Evolutionary conservation across 371 early-diverging fungal genomes (phyloP).

Genomic region (Rhizomucor pusillus): DNA sequence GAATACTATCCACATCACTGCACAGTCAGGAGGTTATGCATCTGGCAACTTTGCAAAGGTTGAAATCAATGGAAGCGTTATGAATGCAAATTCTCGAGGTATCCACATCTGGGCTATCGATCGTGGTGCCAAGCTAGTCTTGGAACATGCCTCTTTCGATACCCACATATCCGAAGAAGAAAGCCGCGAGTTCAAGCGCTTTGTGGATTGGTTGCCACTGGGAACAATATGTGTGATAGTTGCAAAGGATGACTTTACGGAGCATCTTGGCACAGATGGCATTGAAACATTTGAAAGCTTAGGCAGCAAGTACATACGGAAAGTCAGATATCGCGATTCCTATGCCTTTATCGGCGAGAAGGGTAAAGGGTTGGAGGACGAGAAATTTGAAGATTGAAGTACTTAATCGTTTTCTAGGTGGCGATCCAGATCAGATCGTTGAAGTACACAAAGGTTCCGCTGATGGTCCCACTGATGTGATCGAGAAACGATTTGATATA

Average conservation of each 20-base stretch:
- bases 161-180: slow-evolving; percentile 74
- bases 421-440: slow-evolving; percentile 4
- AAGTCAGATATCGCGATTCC: slow-evolving; percentile 72
- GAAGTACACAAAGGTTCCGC: slow-evolving; percentile 44
- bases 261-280: slow-evolving; percentile 62
- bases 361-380: not conserved
- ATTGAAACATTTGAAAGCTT: slow-evolving; percentile 54
- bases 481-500: slow-evolving; percentile 38
- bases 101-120: slow-evolving; percentile 75
- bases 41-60: slow-evolving; percentile 77
- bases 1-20: slow-evolving; percentile 34
- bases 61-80: slow-evolving; percentile 59
- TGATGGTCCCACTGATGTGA: slow-evolving; percentile 51
- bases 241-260: slow-evolving; percentile 72
- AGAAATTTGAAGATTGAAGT: too few species aligned
- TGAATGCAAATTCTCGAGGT: slow-evolving; percentile 69
- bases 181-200: slow-evolving; percentile 64
- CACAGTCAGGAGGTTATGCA: slow-evolving; percentile 72
- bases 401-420: too few species aligned
- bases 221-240: slow-evolving; percentile 69
- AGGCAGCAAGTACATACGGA: slow-evolving; percentile 57
- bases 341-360: slow-evolving; percentile 76
- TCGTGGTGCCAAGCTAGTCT: slow-evolving; percentile 51
- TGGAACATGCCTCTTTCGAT: slow-evolving; percentile 75
- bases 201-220: slow-evolving; percentile 60